These are phyloP conservation scores for Thermomucor indicae-seudaticae DNA, from an alignment of 371 early-diverging fungal genomes.

Conservation along the genomic window DNA sequence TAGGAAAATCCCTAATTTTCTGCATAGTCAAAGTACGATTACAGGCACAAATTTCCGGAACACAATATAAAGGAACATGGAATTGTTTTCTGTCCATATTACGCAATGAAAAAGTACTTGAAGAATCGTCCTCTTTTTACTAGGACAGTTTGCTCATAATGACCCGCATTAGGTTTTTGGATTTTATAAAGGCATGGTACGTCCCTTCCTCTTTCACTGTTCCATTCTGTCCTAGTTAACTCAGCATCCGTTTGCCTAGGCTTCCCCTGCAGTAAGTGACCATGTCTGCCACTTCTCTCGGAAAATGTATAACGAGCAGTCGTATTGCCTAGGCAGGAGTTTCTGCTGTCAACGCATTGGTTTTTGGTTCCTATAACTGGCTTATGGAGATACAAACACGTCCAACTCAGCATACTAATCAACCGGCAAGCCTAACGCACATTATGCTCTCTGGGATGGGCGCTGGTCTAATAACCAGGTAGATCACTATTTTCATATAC, in stretches of 20 bases:
- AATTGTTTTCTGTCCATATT: constrained; percentile 57
- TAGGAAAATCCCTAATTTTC: background rate
- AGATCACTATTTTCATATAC: constrained; percentile 1
- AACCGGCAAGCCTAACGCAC: constrained; percentile 35
- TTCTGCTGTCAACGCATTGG: constrained; percentile 59
- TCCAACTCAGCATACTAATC: constrained; percentile 10
- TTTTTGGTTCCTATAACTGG: constrained; percentile 64
- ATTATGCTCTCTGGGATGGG: constrained; percentile 63
- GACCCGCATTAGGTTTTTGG: constrained; percentile 43
- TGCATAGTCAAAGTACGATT: constrained; percentile 55
- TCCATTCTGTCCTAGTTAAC: background rate
- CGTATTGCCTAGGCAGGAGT: constrained; percentile 51
- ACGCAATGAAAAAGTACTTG: constrained; percentile 55
- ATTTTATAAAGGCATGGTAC: constrained; percentile 67
- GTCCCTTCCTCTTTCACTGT: background rate
- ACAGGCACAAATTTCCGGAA: constrained; percentile 49
- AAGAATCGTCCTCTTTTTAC: background rate
- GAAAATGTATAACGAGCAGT: background rate
- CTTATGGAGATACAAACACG: constrained; percentile 49
- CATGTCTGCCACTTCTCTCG: background rate
- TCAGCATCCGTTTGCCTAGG: constrained; percentile 15
- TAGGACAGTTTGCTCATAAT: background rate
- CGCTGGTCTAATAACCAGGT: constrained; percentile 62
- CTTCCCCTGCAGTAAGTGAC: constrained; percentile 49
- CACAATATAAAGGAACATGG: constrained; percentile 57